A percentile compares a stretch with the other conserved stretches of the same genome.
These are phyloP conservation scores for Coemansia asiatica DNA, from an alignment of 192 early-diverging fungal species.

Conservation along the genomic window DNA sequence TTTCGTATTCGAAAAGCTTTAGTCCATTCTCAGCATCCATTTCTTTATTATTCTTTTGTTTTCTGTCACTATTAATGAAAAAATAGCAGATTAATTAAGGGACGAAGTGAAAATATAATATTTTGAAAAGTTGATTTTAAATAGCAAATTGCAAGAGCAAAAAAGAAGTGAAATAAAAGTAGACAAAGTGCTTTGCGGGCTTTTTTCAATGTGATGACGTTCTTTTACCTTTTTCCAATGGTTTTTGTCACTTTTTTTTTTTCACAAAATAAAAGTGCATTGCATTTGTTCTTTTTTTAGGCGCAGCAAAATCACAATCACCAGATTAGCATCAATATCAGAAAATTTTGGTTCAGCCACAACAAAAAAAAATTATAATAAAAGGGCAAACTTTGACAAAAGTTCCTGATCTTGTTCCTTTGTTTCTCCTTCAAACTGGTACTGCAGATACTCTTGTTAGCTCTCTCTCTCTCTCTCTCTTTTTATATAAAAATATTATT, in stretches of 20 bases:
- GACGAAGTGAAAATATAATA: too few relatives aligned
- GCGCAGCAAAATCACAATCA: neutral
- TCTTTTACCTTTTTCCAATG: too few relatives aligned
- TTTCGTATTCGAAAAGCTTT: slow-evolving; percentile 59
- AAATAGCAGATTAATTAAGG: slow-evolving; percentile 2
- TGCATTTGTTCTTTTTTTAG: neutral
- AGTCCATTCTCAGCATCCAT: slow-evolving; percentile 31
- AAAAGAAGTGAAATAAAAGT: too few relatives aligned
- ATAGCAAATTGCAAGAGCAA: too few relatives aligned
- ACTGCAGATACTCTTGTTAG: neutral
- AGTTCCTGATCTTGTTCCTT: neutral
- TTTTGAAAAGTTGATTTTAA: too few relatives aligned
- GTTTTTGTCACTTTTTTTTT: neutral
- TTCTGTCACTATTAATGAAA: neutral
- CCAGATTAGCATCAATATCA: neutral
- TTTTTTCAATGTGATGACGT: too few relatives aligned
- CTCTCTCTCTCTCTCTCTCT: neutral
- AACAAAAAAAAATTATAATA: neutral
- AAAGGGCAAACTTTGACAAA: neutral
- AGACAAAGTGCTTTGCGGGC: too few relatives aligned
- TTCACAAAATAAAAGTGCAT: neutral
- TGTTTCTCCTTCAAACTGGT: neutral
- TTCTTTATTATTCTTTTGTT: slow-evolving; percentile 9
- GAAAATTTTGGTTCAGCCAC: neutral
- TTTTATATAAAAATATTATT: neutral